These are phyloP conservation scores for Penicillium sclerotiorum DNA, from an alignment of 2,329 filamentous ascomycete species.

Conservation along the genomic window DNA sequence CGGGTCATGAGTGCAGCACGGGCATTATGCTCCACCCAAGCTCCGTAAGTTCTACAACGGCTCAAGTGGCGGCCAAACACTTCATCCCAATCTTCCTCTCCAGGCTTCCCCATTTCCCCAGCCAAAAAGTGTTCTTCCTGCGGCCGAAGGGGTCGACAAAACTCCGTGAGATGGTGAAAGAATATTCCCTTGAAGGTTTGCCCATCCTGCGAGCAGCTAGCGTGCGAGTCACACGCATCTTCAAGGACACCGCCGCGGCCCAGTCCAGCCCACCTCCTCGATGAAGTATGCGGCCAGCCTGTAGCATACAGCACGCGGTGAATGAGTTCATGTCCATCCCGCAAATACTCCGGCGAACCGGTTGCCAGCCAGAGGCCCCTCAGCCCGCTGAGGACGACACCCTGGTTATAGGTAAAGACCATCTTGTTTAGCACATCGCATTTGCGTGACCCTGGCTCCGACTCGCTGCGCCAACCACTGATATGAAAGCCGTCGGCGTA, in stretches of 20 bases:
- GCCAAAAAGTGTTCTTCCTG: constrained; percentile 50
- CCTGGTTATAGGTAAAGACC: constrained; percentile 96
- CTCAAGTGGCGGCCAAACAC: constrained; percentile 56
- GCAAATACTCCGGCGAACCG: constrained; percentile 68
- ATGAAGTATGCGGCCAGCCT: constrained; percentile 62
- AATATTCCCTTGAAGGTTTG: constrained; percentile 96
- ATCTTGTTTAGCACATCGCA: constrained; percentile 84
- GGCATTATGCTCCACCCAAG: constrained; percentile 81
- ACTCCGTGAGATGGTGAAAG: constrained; percentile 81
- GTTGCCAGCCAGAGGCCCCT: constrained; percentile 80
- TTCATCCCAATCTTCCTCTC: constrained; percentile 47
- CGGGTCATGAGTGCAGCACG: constrained; percentile 71
- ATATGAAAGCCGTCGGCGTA: constrained; percentile 92
- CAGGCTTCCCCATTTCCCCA: constrained; percentile 24
- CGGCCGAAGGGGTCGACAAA: constrained; percentile 69
- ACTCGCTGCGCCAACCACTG: constrained; percentile 60
- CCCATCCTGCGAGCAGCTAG: constrained; percentile 75
- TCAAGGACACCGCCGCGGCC: constrained; percentile 80
- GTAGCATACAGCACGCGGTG: constrained; percentile 74
- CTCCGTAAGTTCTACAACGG: constrained; percentile 66
- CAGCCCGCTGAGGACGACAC: constrained; percentile 80
- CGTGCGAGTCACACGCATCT: constrained; percentile 76
- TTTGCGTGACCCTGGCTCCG: constrained; percentile 64
- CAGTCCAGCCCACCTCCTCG: constrained; percentile 68
- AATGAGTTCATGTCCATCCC: constrained; percentile 78